These are phyloP conservation scores for Diplodia corticola DNA, from an alignment of 2,329 filamentous ascomycete species.

Conservation along the genomic window DNA sequence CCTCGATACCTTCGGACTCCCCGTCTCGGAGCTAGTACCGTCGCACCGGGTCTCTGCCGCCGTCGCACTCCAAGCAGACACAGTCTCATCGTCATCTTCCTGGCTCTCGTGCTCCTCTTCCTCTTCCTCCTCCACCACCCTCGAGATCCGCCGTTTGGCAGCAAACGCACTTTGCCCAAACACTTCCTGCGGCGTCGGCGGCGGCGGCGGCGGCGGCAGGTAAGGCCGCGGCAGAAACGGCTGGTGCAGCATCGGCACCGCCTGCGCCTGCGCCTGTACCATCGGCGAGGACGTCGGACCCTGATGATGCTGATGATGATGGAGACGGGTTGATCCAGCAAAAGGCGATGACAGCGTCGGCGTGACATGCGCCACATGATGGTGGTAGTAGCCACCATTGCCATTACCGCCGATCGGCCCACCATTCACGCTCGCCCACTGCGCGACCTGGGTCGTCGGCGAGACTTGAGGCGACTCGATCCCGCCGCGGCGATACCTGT, in stretches of 20 bases:
- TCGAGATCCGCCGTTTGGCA: slow-evolving; percentile 27
- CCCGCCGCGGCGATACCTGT: slow-evolving; percentile 30
- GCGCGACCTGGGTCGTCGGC: slow-evolving; percentile 36
- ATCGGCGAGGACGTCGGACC: slow-evolving; percentile 7
- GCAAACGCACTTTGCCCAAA: background rate
- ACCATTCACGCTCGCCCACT: slow-evolving; percentile 47
- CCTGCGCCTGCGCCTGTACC: background rate
- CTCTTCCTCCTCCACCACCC: slow-evolving; percentile 25
- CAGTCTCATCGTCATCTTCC: background rate
- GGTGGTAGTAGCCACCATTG: background rate
- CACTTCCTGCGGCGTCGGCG: background rate
- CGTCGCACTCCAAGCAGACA: background rate
- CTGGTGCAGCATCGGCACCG: slow-evolving; percentile 18
- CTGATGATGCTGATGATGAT: background rate
- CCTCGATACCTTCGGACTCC: background rate
- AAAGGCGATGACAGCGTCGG: slow-evolving; percentile 23
- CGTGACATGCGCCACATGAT: background rate
- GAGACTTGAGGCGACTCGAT: slow-evolving; percentile 43
- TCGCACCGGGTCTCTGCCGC: background rate
- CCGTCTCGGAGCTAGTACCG: background rate
- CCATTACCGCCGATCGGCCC: background rate
- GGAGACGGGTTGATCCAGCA: background rate
- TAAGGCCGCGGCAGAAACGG: slow-evolving; percentile 26
- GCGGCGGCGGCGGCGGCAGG: background rate
- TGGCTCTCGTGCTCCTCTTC: no score